These are phyloP conservation scores for Phylloporus gajari DNA, from an alignment of 1,284 basidiomycete species.

Conservation along the genomic window DNA sequence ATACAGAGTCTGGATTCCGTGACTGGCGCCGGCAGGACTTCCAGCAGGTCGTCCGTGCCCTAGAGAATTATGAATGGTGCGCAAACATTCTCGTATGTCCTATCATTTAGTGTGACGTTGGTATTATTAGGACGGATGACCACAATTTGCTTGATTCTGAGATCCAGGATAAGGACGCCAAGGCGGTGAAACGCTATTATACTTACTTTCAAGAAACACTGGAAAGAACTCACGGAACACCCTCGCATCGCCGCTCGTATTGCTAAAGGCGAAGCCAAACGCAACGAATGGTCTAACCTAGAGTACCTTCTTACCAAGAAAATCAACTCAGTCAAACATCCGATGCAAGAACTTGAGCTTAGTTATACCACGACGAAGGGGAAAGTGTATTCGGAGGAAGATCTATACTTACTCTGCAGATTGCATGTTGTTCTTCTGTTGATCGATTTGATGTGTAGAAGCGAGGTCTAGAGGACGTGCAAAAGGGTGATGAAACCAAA, in stretches of 20 bases:
- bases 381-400: constrained; percentile 96
- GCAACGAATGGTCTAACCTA: constrained; percentile 86
- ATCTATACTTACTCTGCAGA: constrained; percentile 93
- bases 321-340: constrained; percentile 83
- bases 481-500: constrained; percentile 65
- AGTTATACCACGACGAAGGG: constrained; percentile 96
- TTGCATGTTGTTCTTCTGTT: constrained; percentile 56
- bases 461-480: constrained; percentile 72
- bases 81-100: constrained; percentile 28
- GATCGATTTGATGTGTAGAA: constrained; percentile 55
- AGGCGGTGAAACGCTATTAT: constrained; percentile 86
- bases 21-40: constrained; percentile 95
- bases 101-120: neutral
- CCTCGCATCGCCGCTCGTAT: constrained; percentile 86
- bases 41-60: constrained; percentile 87
- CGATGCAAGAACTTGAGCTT: constrained; percentile 95
- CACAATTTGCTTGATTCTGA: constrained; percentile 85
- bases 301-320: constrained; percentile 83
- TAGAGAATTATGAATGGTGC: constrained; percentile 90
- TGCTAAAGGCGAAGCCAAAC: constrained; percentile 85
- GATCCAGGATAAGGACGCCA: constrained; percentile 86
- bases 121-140: constrained; percentile 72
- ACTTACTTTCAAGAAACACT: constrained; percentile 91
- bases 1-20: constrained; percentile 84
- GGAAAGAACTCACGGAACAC: constrained; percentile 81